Conservation (phyloP, 164 flowering plant genomes). For the Nymphaea thermarum region DNA sequence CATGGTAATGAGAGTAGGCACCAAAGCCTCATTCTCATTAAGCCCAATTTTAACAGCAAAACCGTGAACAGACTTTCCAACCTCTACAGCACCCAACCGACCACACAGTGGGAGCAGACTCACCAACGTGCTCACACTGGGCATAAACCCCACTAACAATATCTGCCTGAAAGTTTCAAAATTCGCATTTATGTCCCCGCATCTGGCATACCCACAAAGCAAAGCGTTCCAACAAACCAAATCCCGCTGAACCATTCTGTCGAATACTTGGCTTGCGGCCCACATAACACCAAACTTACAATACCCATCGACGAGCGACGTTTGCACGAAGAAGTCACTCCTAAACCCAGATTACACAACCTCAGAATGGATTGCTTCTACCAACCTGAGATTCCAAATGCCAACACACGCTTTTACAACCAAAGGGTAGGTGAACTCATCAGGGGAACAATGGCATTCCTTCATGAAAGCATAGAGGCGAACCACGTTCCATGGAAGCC, state of each 20-base stretch:
- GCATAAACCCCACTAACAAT: slow-evolving; percentile 8
- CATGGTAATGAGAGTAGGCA: slow-evolving; percentile 14
- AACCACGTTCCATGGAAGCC: too few relatives aligned
- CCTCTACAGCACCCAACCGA: slow-evolving; percentile 4
- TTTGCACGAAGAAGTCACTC: slow-evolving; percentile 7
- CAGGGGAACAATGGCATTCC: neutral
- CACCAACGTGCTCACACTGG: slow-evolving; percentile 14
- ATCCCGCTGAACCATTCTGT: slow-evolving; percentile 25
- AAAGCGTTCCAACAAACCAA: slow-evolving; percentile 16
- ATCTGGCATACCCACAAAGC: neutral
- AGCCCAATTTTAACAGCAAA: slow-evolving; percentile 12
- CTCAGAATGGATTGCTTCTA: slow-evolving; percentile 7
- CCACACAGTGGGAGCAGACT: slow-evolving; percentile 13
- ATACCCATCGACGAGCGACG: slow-evolving; percentile 9
- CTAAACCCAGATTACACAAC: slow-evolving; percentile 9
- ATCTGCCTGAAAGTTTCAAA: slow-evolving; percentile 7
- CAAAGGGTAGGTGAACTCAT: slow-evolving; percentile 10
- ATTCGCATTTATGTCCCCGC: neutral
- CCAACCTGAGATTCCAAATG: neutral
- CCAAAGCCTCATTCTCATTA: slow-evolving; percentile 6
- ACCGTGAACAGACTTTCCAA: slow-evolving; percentile 9
- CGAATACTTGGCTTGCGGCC: slow-evolving; percentile 7
- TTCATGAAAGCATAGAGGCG: neutral
- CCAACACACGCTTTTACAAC: slow-evolving; percentile 11
- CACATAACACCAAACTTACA: slow-evolving; percentile 6